phyloP scores from a whole-genome alignment of 1,284 basidiomycete species.

The Leccinum pallidistipes region DNA sequence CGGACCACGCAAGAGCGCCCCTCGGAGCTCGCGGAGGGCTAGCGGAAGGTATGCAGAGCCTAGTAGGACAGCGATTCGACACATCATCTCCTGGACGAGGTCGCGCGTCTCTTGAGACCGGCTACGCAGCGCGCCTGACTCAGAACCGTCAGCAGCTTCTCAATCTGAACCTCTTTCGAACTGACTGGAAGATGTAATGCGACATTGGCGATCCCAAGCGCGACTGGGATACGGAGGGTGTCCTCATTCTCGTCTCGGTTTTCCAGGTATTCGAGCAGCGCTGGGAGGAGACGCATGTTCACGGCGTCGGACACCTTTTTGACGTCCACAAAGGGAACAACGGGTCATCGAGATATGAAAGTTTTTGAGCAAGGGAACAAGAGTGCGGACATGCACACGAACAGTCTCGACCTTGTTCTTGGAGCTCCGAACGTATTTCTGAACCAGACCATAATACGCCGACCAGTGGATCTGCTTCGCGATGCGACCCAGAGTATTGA shows the following conservation, averaged over 20 bases:
- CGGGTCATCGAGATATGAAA: constrained; percentile 82
- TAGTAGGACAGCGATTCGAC: constrained; percentile 77
- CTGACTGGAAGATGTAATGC: constrained; percentile 79
- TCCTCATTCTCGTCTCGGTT: constrained; percentile 86
- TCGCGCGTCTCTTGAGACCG: constrained; percentile 95
- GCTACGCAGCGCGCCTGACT: constrained; percentile 84
- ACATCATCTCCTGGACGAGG: constrained; percentile 81
- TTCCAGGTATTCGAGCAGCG: constrained; percentile 76
- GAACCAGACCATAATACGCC: constrained; percentile 80
- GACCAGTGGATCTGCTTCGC: constrained; percentile 81
- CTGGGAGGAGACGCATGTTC: constrained; percentile 72
- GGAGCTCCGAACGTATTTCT: constrained; percentile 79
- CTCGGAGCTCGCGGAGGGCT: constrained; percentile 80
- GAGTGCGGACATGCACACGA: constrained; percentile 82
- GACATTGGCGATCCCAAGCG: constrained; percentile 86
- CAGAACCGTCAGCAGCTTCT: constrained; percentile 80
- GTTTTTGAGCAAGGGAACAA: constrained; percentile 86
- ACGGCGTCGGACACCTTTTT: constrained; percentile 76
- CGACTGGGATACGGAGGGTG: constrained; percentile 82
- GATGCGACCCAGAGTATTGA: constrained; percentile 75
- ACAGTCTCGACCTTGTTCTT: constrained; percentile 75
- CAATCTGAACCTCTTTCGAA: constrained; percentile 71
- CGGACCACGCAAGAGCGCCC: constrained; percentile 85
- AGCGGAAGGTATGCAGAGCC: constrained; percentile 76
- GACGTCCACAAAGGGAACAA: constrained; percentile 28